Base-by-base conservation (phyloP, 768 basidiomycete genomes). In the Kwoniella mangroviensis region DNA sequence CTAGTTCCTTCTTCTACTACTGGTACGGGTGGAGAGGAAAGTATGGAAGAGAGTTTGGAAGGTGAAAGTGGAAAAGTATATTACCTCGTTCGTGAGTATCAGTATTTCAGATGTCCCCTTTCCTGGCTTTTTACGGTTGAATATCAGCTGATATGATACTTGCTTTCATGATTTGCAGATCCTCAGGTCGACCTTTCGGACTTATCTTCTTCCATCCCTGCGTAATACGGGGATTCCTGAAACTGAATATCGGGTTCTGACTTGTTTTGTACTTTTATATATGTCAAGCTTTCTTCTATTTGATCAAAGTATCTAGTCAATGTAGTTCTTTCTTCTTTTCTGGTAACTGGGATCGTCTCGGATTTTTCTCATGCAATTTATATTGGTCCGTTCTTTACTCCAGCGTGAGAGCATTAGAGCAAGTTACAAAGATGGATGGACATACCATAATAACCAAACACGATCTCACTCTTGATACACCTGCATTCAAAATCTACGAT, bases 71-170 rank as follows among this genome's bases (percentile, higher is more conserved):
- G 89, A 15, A 89, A 90, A 21, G 87, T 93, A 58, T 90, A 89
- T 81, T 95, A 94, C 79, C 90, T 95, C 89, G 92, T 96, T 3
- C 94, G 94, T 85, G 28, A 76, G 75, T 76, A 51, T 60, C 24
- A 40, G 6, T n/a, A 49, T 49, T 19, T 49, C 45, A 41, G 45
- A 19, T 17, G 10, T 53, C 34, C 28, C 28, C 6, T 34, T 34
- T 34, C 34, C 34, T 34, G 6, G 34, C 6, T 34, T 7, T 34
- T 7, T 34, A 34, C 34, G 34, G 34, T 34, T 52, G 28, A 42
- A 59, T 58, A 13, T 49, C 45, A 49, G 24, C 61, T 63, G 61
- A 52, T 34, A 15, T 21, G 13, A 12, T 19, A 13, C 34, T 19
- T 60, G 26, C 40, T 10, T 45, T 40, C 26, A 7, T 49, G 22